Evolutionary conservation across 768 basidiomycete species (phyloP).

Genomic region (Suillus luteus): DNA sequence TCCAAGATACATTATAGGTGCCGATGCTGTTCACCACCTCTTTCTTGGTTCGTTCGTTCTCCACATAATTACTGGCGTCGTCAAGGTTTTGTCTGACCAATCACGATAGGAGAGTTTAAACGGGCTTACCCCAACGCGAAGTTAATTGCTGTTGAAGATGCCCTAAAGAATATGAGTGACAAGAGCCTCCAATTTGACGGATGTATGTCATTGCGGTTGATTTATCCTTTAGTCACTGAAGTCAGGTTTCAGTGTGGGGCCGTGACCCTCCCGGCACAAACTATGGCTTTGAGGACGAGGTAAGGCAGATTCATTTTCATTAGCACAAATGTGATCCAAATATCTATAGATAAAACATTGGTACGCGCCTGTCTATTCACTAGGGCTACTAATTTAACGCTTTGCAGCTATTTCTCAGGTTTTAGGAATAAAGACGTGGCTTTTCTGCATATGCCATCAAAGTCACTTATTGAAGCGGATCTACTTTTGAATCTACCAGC

Average conservation of each 20-base stretch:
- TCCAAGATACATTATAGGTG: slow-evolving; percentile 57
- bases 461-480: slow-evolving; percentile 79
- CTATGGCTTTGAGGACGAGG: slow-evolving; percentile 81
- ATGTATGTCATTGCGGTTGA: slow-evolving; percentile 40
- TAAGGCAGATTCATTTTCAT: slow-evolving; percentile 23
- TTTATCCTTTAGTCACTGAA: neutral
- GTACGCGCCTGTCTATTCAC: slow-evolving; percentile 28
- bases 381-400: neutral
- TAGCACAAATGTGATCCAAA: neutral
- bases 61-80: slow-evolving; percentile 18
- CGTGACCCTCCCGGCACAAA: slow-evolving; percentile 59
- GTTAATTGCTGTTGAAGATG: slow-evolving; percentile 66
- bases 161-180: slow-evolving; percentile 51
- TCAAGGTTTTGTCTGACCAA: slow-evolving; percentile 28
- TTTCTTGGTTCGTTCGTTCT: slow-evolving; percentile 47
- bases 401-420: slow-evolving; percentile 64
- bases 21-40: slow-evolving; percentile 60
- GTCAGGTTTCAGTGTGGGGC: slow-evolving; percentile 50
- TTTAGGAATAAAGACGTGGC: slow-evolving; percentile 81
- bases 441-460: slow-evolving; percentile 72
- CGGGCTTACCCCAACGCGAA: slow-evolving; percentile 71
- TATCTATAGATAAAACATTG: slow-evolving; percentile 50
- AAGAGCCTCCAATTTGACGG: slow-evolving; percentile 62
- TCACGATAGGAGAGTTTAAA: slow-evolving; percentile 55
- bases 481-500: slow-evolving; percentile 81